Conservation (phyloP, 805 yeast species). For the Zygotorulaspora chibaensis region DNA sequence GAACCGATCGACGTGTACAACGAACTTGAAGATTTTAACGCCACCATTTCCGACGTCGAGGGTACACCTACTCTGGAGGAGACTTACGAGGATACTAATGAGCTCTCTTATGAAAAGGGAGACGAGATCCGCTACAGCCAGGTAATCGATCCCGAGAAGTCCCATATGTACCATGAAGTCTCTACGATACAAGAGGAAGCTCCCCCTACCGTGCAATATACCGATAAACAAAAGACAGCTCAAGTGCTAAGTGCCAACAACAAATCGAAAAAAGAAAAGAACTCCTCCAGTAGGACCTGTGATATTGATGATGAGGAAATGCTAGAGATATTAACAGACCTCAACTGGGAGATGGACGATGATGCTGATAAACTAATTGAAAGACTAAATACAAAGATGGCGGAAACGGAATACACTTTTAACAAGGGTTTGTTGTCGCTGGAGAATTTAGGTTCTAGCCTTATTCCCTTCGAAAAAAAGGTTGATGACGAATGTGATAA, state of each 20-base stretch:
- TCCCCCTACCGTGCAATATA: slow-evolving; percentile 3
- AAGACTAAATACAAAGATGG: slow-evolving; percentile 56
- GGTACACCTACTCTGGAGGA: slow-evolving; percentile 3
- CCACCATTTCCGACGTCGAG: slow-evolving; percentile 1
- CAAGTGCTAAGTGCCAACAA: not conserved
- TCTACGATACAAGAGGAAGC: slow-evolving; percentile 34
- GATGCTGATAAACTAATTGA: slow-evolving; percentile 54
- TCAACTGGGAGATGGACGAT: slow-evolving; percentile 71
- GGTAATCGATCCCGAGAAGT: slow-evolving; percentile 11
- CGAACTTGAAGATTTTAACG: slow-evolving; percentile 4
- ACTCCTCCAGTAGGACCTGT: slow-evolving; percentile 19
- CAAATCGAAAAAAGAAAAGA: not conserved
- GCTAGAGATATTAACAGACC: slow-evolving; percentile 64
- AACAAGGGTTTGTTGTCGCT: slow-evolving; percentile 52
- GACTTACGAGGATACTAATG: slow-evolving; percentile 26
- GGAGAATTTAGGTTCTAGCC: slow-evolving; percentile 41
- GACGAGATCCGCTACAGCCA: slow-evolving; percentile 32
- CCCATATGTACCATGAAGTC: slow-evolving; percentile 28
- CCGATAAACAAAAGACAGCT: not conserved
- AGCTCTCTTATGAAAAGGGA: slow-evolving; percentile 36
- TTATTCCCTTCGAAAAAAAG: slow-evolving; percentile 40
- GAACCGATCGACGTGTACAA: slow-evolving; percentile 6
- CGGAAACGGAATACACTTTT: slow-evolving; percentile 57
- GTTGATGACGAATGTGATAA: slow-evolving; percentile 52
- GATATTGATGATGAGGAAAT: slow-evolving; percentile 37